phyloP scores from a whole-genome alignment of 1,284 basidiomycete genomes.

The Clitocybe nebularis region DNA sequence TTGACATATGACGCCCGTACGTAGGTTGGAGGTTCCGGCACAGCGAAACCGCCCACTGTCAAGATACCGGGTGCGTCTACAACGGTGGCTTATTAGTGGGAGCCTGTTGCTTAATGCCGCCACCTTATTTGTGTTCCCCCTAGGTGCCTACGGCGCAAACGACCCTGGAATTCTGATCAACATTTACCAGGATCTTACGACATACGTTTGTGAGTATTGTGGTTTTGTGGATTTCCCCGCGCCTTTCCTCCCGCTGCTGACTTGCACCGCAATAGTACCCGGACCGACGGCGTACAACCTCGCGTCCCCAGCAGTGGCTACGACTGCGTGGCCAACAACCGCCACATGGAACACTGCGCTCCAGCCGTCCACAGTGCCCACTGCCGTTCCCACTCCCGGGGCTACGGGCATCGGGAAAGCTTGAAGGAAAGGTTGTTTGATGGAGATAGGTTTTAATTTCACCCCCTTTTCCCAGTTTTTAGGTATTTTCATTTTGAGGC shows the following conservation, averaged over 20 bases:
- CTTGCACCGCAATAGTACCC: constrained; percentile 30
- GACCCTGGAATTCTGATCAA: constrained; percentile 38
- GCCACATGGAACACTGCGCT: constrained; percentile 36
- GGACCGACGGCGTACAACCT: constrained; percentile 39
- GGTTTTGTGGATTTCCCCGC: neutral
- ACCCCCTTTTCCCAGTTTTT: no score
- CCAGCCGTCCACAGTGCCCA: constrained; percentile 34
- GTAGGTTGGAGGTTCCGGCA: constrained; percentile 32
- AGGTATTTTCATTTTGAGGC: no score
- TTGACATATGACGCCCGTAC: neutral
- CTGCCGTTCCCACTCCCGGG: constrained; percentile 22
- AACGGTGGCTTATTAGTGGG: neutral
- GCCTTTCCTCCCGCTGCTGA: constrained; percentile 3
- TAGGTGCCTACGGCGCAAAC: constrained; percentile 37
- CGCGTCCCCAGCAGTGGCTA: constrained; percentile 27
- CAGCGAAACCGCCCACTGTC: constrained; percentile 39
- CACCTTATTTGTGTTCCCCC: neutral
- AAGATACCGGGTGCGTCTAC: constrained; percentile 31
- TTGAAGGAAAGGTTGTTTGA: no score
- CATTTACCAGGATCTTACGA: constrained; percentile 33
- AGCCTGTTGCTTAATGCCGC: no score
- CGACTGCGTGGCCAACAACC: constrained; percentile 30
- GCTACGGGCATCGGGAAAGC: constrained; percentile 11
- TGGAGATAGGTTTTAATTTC: no score
- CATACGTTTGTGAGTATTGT: constrained; percentile 31